Conservation (phyloP, 352 stramenopile genomes). For the Phytopythium litorale region DNA sequence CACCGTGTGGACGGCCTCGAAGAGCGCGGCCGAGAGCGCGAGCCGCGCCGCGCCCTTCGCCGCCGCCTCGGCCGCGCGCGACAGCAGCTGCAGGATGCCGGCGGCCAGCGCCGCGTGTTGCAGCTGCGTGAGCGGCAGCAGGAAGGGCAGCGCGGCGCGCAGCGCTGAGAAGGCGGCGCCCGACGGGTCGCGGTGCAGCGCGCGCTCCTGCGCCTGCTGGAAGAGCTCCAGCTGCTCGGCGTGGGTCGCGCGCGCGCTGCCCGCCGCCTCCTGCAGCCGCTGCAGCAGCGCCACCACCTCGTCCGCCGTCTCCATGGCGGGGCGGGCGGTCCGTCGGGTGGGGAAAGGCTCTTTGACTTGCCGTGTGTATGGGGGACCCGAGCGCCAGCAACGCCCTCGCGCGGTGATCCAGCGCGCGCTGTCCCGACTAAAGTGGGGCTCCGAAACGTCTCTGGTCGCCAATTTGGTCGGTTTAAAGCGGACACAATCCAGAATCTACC, state of each 20-base stretch:
- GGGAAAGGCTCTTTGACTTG: neutral
- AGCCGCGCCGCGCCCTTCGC: constrained; percentile 8
- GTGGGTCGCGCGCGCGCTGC: constrained; percentile 16
- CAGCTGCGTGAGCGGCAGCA: constrained; percentile 46
- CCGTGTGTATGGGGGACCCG: neutral
- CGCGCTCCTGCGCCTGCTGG: constrained; percentile 56
- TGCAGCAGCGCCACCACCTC: constrained; percentile 55
- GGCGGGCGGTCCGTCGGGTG: neutral
- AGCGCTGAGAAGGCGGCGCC: constrained; percentile 32
- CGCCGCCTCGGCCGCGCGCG: constrained; percentile 12
- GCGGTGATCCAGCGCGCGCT: neutral
- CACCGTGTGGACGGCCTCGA: constrained; percentile 48
- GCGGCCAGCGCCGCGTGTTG: constrained; percentile 58
- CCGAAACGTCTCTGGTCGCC: neutral
- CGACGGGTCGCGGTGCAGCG: constrained; percentile 53
- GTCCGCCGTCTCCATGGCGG: constrained; percentile 24
- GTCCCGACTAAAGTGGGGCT: neutral
- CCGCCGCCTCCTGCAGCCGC: constrained; percentile 31
- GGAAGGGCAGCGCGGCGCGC: constrained; percentile 32
- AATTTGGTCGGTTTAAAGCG: neutral
- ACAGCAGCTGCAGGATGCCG: constrained; percentile 48
- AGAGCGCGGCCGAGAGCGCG: constrained; percentile 35
- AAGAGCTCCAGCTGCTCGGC: constrained; percentile 59
- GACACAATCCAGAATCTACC: neutral
- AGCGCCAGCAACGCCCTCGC: neutral